Base-by-base conservation (phyloP, 768 basidiomycete species). In the Trametes elegans region DNA sequence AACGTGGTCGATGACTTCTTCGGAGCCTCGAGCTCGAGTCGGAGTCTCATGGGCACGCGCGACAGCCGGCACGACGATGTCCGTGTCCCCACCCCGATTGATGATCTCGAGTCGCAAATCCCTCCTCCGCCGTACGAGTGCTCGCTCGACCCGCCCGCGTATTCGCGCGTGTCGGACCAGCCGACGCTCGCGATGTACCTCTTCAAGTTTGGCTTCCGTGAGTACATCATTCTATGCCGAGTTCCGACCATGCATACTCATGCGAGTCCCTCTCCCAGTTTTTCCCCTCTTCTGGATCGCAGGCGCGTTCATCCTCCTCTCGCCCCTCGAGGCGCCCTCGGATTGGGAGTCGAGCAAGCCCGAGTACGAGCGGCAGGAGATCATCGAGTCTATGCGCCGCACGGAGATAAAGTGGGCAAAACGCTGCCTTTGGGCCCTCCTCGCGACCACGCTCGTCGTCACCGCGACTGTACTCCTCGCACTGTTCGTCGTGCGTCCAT, bases 131-230 rank as follows among this genome's bases (percentile, higher is more conserved):
- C 71, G 21, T 75, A 74, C 38, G 55, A 55, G 27, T 60, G 67
- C 26, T 44, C 57, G 23, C 26, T 54, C 8, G 73, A 65, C 26
- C 67, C 67, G 6, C 75, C 71, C n/a, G 64, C 71, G 7, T 76
- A 77, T 52, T 60, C 65, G 7, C 32, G 44, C 26, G 58, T 72
- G 13, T 67, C 65, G 8, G 73, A 76, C 65, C 77, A 74, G 29
- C 58, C 65, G 34, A 78, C 78, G 35, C 72, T 80, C 50, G 78
- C 77, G 1, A 72, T 67, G 65, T 74, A 75, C 59, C 69, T 80
- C 31, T 80, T 80, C 71, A 76, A 72, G 56, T 76, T 73, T 29
- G 79, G 79, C 21, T 80, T 80, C 62, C 28, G 79, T 80, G 57
- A 65, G 79, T 73, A 38, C 56, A 36, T 14, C 42, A 2, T 16